Evolutionary conservation across 2,329 filamentous ascomycete genomes (phyloP), one percentile per base, ranked within the genome.

Genomic region (Fonsecaea pedrosoi): DNA sequence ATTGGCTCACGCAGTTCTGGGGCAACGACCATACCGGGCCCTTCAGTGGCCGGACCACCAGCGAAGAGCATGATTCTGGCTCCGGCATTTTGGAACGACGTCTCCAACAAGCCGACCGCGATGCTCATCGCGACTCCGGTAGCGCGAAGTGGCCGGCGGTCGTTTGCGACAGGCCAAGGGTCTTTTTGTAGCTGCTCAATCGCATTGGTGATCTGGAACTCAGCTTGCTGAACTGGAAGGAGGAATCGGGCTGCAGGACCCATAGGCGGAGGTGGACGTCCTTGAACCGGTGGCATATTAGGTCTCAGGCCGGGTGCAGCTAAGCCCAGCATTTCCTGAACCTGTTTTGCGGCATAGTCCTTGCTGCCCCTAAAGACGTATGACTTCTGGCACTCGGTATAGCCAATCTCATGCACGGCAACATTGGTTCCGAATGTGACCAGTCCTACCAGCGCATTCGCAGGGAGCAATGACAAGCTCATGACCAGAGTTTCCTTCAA

Each of bases 341-440:
- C 93, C 78, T 98, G 94, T 82, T 98, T 98, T 62, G 94, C 92
- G n/a, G 89, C 86, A 79, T 99, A 99, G 76, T 99, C 95, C 83
- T 98, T 99, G 84, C 89, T 97, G 45, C 95, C 95, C 64, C 94
- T 89, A 85, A 99, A 99, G 50, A 99, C 95, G 75, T 97, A 99
- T 5, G 94, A 97, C 81, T 98, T 99, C 71, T 95, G 92, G 80
- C 95, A 99, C 80, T 98, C 95, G 63, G 92, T 94, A 77, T 99
- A 99, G 63, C 95, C 95, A 73, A 99, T 92, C 81, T 99, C 95
- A 78, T 99, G 95, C 18, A 99, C 92, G 87, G 82, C 66, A 84
- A 92, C 91, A 92, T 97, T 98, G 53, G 95, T 98, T 69, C 95
- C 95, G 73, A 84, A 90, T 66, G 87, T 89, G 73, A 90, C 84